Evolutionary conservation across 2,329 filamentous ascomycete species (phyloP), one percentile per base, ranked within the genome.

Genomic region (Colletotrichum euphorbiae): DNA sequence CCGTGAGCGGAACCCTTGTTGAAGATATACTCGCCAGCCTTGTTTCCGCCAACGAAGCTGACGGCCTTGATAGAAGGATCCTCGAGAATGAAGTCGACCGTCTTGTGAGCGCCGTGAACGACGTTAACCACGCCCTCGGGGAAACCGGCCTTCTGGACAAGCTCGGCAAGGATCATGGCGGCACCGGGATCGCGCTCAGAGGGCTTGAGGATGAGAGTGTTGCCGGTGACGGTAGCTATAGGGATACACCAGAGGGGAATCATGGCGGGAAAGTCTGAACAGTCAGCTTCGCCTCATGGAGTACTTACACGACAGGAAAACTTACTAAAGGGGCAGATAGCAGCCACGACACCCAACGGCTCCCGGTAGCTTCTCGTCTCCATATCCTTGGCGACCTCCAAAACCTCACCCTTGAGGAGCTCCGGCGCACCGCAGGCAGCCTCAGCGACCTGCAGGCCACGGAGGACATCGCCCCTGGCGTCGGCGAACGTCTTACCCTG

Each of bases 201-300:
- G 9, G 93, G 93, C 86, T 97, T 97, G 73, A 97, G 84, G 73
- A 97, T 88, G 67, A 94, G 84, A 13, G 92, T 94, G 83, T 97
- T 97, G 59, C 93, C 93, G 17, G 91, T 93, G 31, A 94, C 88
- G 48, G 92, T 93, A 52, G 93, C 93, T 73, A 96, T 92, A 43
- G 93, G 93, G 70, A 97, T 94, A 69, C 88, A 93, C 93, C 93
- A 97, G n/a, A 97, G 85, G 3, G 93, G 93, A 78, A 97, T 96
- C 93, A 97, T 97, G 74, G 93, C 93, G 48, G 93, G 93, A 82
- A 96, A 96, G 84, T 96, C 90, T 93, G 69, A n/a, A 45, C 70
- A 73, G 72, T 58, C n/a, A 66, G 60, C 13, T 6, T 43, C 50
- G 48, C 12, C 4, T 21, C 40, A 11, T 8, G 24, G 15, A 33